Evolutionary conservation across 2,329 filamentous ascomycete genomes (phyloP).

Genomic region (Pseudovirgaria hyperparasitica): DNA sequence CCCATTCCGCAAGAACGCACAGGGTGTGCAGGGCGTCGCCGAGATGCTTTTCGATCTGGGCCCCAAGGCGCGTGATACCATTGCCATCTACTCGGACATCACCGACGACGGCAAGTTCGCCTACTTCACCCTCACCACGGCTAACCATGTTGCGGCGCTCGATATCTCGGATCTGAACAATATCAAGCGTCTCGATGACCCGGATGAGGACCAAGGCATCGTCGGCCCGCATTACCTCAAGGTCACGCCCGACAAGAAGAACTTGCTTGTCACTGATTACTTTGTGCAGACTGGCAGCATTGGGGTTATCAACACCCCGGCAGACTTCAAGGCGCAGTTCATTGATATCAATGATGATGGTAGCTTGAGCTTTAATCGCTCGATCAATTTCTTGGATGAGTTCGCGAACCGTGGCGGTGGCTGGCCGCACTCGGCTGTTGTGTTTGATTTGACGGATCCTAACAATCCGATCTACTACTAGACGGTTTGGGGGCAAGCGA

Average conservation of each 20-base stretch:
- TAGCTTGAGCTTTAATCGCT: conserved; percentile 45
- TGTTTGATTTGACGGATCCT: conserved; percentile 45
- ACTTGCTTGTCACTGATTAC: conserved; percentile 52
- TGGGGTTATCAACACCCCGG: conserved; percentile 47
- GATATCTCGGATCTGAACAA: conserved; percentile 50
- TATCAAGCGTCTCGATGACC: conserved; percentile 48
- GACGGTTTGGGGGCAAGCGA: no score
- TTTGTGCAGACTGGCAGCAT: conserved; percentile 52
- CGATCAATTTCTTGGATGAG: conserved; percentile 42
- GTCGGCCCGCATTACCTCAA: conserved; percentile 53
- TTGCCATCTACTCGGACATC: conserved; percentile 50
- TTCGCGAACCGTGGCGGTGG: conserved; percentile 45
- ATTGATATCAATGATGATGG: conserved; percentile 46
- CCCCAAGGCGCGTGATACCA: conserved; percentile 39
- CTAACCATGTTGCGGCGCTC: conserved; percentile 48
- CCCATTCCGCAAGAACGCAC: conserved; percentile 41
- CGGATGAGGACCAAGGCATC: conserved; percentile 44
- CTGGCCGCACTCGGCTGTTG: conserved; percentile 43
- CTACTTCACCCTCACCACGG: conserved; percentile 48
- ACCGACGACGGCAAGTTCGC: conserved; percentile 43
- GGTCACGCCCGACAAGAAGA: conserved; percentile 51
- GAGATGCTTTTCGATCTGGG: conserved; percentile 48
- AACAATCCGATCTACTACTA: conserved; percentile 37
- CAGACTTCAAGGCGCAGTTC: conserved; percentile 50
- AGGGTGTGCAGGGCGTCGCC: conserved; percentile 45